These are phyloP conservation scores for Aspergillus oerlinghausenensis DNA, from an alignment of 2,329 filamentous ascomycete genomes.

Conservation along the genomic window DNA sequence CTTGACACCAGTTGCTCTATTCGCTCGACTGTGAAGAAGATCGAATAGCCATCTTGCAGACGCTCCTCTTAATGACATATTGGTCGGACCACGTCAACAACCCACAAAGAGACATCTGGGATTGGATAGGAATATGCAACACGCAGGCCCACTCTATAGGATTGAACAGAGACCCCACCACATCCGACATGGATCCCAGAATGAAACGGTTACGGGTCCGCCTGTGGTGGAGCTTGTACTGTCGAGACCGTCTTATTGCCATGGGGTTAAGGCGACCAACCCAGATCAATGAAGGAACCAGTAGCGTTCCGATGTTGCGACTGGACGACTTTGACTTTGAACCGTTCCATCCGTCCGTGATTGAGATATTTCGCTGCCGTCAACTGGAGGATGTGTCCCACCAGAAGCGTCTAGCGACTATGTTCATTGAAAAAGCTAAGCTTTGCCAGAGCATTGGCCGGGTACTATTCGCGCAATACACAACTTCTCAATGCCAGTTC, in stretches of 20 bases:
- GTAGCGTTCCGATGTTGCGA: constrained; percentile 81
- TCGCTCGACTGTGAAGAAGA: constrained; percentile 89
- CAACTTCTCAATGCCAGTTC: constrained; percentile 73
- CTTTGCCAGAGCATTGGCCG: constrained; percentile 80
- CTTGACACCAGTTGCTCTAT: constrained; percentile 63
- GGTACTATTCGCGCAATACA: constrained; percentile 82
- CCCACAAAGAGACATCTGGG: constrained; percentile 62
- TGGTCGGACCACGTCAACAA: constrained; percentile 92
- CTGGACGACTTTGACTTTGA: constrained; percentile 75
- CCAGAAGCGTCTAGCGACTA: constrained; percentile 70
- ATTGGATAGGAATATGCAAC: constrained; percentile 23
- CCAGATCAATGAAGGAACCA: constrained; percentile 83
- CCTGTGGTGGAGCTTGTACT: constrained; percentile 93
- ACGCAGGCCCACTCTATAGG: constrained; percentile 22
- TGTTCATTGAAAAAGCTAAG: constrained; percentile 86
- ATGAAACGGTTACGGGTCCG: constrained; percentile 67
- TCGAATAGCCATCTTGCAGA: constrained; percentile 76
- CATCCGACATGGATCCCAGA: constrained; percentile 13
- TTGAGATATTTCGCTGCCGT: constrained; percentile 62
- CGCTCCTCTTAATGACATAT: constrained; percentile 82
- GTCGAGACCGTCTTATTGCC: constrained; percentile 82
- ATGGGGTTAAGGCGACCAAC: constrained; percentile 85
- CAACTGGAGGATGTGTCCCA: constrained; percentile 63
- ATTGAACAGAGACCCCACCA: constrained; percentile 15
- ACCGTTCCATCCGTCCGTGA: constrained; percentile 60